Percentiles rank a stretch among this genome's conserved stretches.
These are phyloP conservation scores for Lactarius psammicola DNA, from an alignment of 768 basidiomycete species.

Conservation along the genomic window DNA sequence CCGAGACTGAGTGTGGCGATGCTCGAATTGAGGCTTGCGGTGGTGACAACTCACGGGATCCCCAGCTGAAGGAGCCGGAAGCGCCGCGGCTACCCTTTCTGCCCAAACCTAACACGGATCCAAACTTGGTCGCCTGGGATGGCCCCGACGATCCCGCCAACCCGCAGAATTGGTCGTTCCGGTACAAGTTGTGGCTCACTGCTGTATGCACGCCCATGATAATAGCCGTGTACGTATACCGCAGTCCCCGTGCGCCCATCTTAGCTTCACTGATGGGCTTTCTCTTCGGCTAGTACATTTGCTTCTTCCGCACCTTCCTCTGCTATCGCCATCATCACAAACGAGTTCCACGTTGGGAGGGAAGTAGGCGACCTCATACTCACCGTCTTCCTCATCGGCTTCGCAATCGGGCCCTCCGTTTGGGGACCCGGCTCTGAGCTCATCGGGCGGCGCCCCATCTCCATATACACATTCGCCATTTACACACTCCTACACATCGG, in stretches of 20 bases:
- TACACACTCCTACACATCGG: conserved; percentile 24
- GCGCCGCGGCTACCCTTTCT: conserved; percentile 1
- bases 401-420: conserved; percentile 28
- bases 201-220: conserved; percentile 5
- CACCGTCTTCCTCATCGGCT: conserved; percentile 30
- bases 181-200: conserved; percentile 26
- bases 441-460: conserved; percentile 27
- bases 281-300: conserved; percentile 26
- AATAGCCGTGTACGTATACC: conserved; percentile 25
- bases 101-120: conserved; percentile 14
- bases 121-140: conserved; percentile 25
- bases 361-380: conserved; percentile 32
- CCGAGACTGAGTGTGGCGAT: background rate
- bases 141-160: conserved; percentile 25
- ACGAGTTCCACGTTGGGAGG: conserved; percentile 24
- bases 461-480: conserved; percentile 8
- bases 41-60: background rate
- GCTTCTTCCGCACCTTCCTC: conserved; percentile 32
- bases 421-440: conserved; percentile 31
- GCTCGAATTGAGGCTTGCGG: background rate
- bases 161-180: conserved; percentile 28
- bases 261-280: background rate
- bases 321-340: conserved; percentile 11
- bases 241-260: background rate
- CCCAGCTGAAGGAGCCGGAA: background rate